These are phyloP conservation scores for Scleromitrula shiraiana DNA, from an alignment of 2,329 filamentous ascomycete genomes.

Conservation along the genomic window DNA sequence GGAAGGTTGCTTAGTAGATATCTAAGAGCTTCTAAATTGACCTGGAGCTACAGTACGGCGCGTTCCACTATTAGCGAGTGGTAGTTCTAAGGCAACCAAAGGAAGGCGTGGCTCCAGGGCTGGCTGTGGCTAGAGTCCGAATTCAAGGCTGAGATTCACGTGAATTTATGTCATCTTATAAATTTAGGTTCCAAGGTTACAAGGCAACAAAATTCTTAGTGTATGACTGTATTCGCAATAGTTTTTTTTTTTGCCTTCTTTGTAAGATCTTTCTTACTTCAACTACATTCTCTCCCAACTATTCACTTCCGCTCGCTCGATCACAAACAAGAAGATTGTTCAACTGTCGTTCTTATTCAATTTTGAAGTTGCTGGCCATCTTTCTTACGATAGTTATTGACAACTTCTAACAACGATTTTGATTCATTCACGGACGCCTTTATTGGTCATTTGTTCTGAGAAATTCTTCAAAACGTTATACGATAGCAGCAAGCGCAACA, in stretches of 20 bases:
- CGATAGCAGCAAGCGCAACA: slow-evolving; percentile 24
- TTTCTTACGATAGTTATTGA: slow-evolving; percentile 29
- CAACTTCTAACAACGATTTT: slow-evolving; percentile 30
- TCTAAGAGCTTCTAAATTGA: slow-evolving; percentile 15
- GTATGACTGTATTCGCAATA: too few species aligned
- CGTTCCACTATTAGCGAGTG: slow-evolving; percentile 11
- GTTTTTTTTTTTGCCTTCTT: slow-evolving; percentile 6
- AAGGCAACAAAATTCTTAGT: too few species aligned
- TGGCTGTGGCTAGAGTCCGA: too few species aligned
- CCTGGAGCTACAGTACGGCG: slow-evolving; percentile 19
- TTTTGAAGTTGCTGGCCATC: slow-evolving; percentile 31
- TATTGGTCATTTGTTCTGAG: slow-evolving; percentile 41
- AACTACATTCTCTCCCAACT: slow-evolving; percentile 8
- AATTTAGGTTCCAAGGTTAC: background rate
- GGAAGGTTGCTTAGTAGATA: slow-evolving; percentile 12
- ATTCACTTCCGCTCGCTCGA: slow-evolving; percentile 18
- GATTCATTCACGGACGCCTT: slow-evolving; percentile 47
- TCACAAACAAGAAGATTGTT: slow-evolving; percentile 27
- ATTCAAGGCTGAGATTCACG: too few species aligned
- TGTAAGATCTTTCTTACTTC: slow-evolving; percentile 13
- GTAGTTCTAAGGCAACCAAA: slow-evolving; percentile 8
- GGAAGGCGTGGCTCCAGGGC: slow-evolving; percentile 10
- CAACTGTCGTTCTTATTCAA: slow-evolving; percentile 27
- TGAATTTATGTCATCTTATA: too few species aligned
- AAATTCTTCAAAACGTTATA: slow-evolving; percentile 30